These are phyloP conservation scores for Jacaranda copaia DNA, from an alignment of 257 asterid species.

Conservation along the genomic window DNA sequence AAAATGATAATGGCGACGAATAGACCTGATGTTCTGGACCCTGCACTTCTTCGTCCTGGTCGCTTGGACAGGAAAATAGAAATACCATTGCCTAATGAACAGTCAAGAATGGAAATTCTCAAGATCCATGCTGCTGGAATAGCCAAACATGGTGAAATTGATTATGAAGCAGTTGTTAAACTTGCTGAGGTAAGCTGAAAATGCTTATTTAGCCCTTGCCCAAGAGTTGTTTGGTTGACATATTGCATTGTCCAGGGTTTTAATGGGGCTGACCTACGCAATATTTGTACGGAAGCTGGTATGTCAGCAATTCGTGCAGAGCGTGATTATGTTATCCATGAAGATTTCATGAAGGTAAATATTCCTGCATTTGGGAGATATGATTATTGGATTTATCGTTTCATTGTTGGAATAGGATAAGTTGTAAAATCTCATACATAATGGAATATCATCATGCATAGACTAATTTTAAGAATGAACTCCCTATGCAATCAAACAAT, in stretches of 20 bases:
- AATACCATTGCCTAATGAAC: conserved; percentile 95
- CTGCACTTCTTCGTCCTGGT: conserved; percentile 98
- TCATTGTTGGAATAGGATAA: neutral
- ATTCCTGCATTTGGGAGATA: neutral
- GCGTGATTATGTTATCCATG: conserved; percentile 97
- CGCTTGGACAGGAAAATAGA: conserved; percentile 95
- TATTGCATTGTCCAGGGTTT: conserved; percentile 65
- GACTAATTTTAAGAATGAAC: neutral
- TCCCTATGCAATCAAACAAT: neutral
- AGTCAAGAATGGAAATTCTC: conserved; percentile 91
- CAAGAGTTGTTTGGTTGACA: neutral
- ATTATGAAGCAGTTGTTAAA: conserved; percentile 92
- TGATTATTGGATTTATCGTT: neutral
- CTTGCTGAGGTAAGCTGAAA: conserved; percentile 84
- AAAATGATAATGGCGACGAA: conserved; percentile 99
- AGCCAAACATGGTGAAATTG: conserved; percentile 98
- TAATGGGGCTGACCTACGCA: conserved; percentile 97
- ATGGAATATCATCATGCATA: neutral
- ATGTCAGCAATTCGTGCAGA: conserved; percentile 96
- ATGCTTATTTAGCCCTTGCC: conserved; percentile 7
- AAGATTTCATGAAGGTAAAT: conserved; percentile 95
- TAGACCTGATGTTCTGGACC: conserved; percentile 94
- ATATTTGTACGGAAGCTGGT: conserved; percentile 95
- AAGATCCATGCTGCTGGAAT: conserved; percentile 95
- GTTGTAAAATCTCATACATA: neutral